These are phyloP conservation scores for Russula vinacea DNA, from an alignment of 768 basidiomycete genomes.

Conservation along the genomic window DNA sequence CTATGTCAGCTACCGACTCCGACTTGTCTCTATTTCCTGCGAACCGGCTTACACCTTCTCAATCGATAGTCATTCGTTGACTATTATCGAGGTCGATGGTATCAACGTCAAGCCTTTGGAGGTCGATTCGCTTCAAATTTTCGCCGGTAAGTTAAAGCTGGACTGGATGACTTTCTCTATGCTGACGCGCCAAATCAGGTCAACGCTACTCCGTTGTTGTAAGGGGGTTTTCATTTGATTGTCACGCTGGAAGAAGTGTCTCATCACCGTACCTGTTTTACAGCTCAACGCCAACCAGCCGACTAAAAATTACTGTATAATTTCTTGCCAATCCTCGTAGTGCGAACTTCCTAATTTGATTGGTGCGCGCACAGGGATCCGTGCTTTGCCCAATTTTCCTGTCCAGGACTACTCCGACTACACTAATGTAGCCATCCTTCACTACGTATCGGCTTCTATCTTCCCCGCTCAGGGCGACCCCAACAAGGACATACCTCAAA, in stretches of 20 bases:
- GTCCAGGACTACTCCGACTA: constrained; percentile 5
- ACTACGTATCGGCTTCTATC: constrained; percentile 8
- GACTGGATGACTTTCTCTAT: neutral
- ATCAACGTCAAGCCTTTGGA: constrained; percentile 27
- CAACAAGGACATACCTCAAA: neutral
- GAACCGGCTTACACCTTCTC: constrained; percentile 35
- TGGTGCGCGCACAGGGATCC: constrained; percentile 13
- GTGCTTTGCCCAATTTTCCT: neutral
- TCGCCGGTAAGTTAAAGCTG: constrained; percentile 26
- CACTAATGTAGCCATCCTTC: constrained; percentile 29
- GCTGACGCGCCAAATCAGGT: neutral
- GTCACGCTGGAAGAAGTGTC: neutral
- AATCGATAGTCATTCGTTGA: constrained; percentile 34
- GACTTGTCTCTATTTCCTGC: constrained; percentile 52
- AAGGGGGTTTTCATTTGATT: neutral
- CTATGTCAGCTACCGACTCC: constrained; percentile 49
- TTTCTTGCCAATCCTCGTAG: neutral
- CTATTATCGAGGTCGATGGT: constrained; percentile 36
- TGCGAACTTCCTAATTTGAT: neutral
- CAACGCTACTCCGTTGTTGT: constrained; percentile 37
- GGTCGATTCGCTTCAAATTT: constrained; percentile 33
- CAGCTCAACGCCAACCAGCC: constrained; percentile 31
- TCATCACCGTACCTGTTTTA: neutral
- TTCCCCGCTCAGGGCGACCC: constrained; percentile 2
- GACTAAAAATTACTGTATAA: constrained; percentile 13